phyloP scores from a whole-genome alignment of 2,329 filamentous ascomycete genomes.

The Hymenoscyphus fraxineus region DNA sequence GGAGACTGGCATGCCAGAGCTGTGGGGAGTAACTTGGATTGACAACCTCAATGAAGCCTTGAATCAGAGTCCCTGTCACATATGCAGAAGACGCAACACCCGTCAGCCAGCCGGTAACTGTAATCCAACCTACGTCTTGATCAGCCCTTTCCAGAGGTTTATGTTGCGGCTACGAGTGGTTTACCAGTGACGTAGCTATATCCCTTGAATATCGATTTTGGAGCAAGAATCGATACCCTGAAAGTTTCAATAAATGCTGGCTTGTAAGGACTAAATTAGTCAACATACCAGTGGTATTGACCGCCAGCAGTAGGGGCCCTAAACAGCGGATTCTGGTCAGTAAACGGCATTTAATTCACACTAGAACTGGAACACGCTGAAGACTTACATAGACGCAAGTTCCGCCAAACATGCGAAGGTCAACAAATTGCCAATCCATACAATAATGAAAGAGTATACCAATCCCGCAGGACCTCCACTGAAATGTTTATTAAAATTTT shows the following conservation, averaged over 20 bases:
- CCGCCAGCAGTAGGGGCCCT: too few species aligned
- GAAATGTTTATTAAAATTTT: too few species aligned
- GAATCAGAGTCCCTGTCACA: neutral
- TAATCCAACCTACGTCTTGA: neutral
- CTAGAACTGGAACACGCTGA: too few species aligned
- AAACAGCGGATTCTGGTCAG: too few species aligned
- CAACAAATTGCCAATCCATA: too few species aligned
- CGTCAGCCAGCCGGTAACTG: neutral
- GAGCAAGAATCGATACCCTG: neutral
- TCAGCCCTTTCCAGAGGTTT: neutral
- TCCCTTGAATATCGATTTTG: neutral
- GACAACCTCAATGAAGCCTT: neutral
- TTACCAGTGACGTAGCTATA: neutral
- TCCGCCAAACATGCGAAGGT: too few species aligned
- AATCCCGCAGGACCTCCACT: too few species aligned
- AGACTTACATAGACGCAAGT: too few species aligned
- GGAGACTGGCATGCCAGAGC: neutral
- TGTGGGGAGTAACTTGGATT: neutral
- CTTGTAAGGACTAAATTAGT: too few species aligned
- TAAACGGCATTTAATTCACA: too few species aligned
- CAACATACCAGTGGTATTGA: too few species aligned
- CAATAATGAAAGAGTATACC: too few species aligned
- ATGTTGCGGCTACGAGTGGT: neutral
- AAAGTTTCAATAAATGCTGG: neutral
- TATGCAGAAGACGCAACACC: neutral